Conservation (phyloP, 768 basidiomycete species). For the Calocera viscosa region DNA sequence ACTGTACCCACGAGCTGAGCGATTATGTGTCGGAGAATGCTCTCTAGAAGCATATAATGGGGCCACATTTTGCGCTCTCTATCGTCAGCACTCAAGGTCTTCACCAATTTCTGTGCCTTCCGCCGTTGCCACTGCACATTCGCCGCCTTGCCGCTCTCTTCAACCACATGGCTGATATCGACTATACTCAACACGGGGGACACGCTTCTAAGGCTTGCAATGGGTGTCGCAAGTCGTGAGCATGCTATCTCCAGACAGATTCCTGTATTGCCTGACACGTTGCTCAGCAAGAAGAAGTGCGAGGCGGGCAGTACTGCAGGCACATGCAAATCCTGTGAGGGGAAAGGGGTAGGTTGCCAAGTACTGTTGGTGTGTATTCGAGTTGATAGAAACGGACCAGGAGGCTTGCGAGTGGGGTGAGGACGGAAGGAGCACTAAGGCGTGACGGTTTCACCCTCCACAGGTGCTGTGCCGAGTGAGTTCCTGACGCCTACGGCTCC, state of each 20-base stretch:
- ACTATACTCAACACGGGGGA: background rate
- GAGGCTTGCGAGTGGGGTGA: background rate
- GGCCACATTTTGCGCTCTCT: no score
- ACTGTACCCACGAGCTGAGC: no score
- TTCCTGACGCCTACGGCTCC: no score
- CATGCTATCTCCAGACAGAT: background rate
- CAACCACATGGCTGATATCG: no score
- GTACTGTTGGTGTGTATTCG: background rate
- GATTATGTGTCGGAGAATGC: no score
- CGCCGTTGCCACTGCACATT: no score
- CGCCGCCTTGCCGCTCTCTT: no score
- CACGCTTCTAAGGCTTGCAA: background rate
- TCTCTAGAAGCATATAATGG: no score
- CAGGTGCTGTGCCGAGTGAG: no score
- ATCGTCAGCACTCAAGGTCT: no score
- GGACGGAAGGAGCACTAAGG: background rate
- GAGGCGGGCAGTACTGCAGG: background rate
- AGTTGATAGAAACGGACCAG: background rate
- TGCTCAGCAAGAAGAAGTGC: background rate
- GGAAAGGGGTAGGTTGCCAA: background rate
- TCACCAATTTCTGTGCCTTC: no score
- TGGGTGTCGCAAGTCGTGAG: background rate
- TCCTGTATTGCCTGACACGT: background rate
- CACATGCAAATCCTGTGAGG: background rate
- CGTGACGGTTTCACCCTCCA: background rate